Evolutionary conservation across 2,329 filamentous ascomycete genomes (phyloP), one percentile per base, ranked within the genome.

Genomic region (Ilyonectria robusta): DNA sequence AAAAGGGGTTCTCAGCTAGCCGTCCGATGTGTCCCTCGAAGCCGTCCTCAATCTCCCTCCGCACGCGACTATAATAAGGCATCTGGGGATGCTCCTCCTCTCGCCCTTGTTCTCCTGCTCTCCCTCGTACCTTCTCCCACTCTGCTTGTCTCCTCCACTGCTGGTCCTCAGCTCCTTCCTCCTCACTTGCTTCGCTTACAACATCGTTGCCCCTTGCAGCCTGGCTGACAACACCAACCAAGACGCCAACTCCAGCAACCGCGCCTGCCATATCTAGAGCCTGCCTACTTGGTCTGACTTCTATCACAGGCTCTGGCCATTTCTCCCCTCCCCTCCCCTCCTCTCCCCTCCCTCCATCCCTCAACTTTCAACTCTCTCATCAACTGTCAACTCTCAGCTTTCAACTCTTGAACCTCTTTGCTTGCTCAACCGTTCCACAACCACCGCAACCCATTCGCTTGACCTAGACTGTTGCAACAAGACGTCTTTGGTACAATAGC

Each of bases 11-110:
- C 40, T 60, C 42, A 64, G 47, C 65, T 58, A 61, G 62, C 51
- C 44, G 35, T 64, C 37, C 17, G 61, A 35, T 46, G 44, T 44
- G 53, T 66, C 47, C 26, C 42, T 56, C 46, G 23, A 66, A 53
- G 44, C 31, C 33, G 56, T 54, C 57, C 46, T 31, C 44, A 56
- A 64, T 56, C 50, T 60, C 56, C 56, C 55, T 50, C 40, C 55
- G 59, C 61, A 51, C 50, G 44, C 54, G 47, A 66, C 58, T 66
- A 66, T 66, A 66, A 59, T 66, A 66, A 66, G 59, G 58, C 35
- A 61, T 66, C 51, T 61, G 51, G 13, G 64, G 48, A 63, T 63
- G 55, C 59, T 48, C 48, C 54, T 33, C 47, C 53, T 59, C 48
- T 56, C 55, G 47, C 29, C 57, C 56, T 63, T 53, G 51, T 50